Evolutionary conservation across 257 asterid species (phyloP), one percentile per base, ranked within the genome.

Genomic region (Euphrasia confusa): DNA sequence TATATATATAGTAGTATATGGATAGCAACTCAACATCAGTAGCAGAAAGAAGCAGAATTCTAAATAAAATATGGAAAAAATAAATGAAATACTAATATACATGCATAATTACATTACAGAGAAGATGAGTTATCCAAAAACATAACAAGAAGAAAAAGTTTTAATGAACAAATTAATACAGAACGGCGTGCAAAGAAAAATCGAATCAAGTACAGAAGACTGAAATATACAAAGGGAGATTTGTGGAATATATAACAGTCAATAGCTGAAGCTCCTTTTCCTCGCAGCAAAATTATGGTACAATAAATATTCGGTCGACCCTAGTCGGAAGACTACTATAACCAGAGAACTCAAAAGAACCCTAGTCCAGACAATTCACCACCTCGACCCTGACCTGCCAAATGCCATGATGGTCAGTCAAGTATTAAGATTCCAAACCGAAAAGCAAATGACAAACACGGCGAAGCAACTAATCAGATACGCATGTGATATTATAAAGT

Each of bases 371-470:
- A 55, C 55, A 21, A 68, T 58, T 86, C 75, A 86, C 95, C 95
- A 86, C 78, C 81, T 74, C 15, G 84, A 70, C 54, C 78, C 61
- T 15, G 87, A 72, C 89, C 95, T 86, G 89, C 83, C 71, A 80
- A 62, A 60, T 55, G 32, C 61, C 11, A 49, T 3, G n/a, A n/a
- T 24, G n/a, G 59, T 75, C 10, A 24, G 39, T 54, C 65, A 40
- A 21, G 32, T 26, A 50, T 42, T 42, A n/a, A 39, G 33, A 12
- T 32, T 10, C 42, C 8, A 57, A 21, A 54, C 11, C 54, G 28
- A 26, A 58, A 21, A n/a, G 40, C 35, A 12, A 9, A 53, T 53
- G n/a, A 13, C 8, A 5, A 5, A 5, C 15, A 3, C 10, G 4
- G 30, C 6, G 32, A 45, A 35, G 48, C 54, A 13, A 15, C 24